Evolutionary conservation across 306 rosid species (phyloP), one percentile per base, ranked within the genome.

Genomic region (Trifolium dubium): DNA sequence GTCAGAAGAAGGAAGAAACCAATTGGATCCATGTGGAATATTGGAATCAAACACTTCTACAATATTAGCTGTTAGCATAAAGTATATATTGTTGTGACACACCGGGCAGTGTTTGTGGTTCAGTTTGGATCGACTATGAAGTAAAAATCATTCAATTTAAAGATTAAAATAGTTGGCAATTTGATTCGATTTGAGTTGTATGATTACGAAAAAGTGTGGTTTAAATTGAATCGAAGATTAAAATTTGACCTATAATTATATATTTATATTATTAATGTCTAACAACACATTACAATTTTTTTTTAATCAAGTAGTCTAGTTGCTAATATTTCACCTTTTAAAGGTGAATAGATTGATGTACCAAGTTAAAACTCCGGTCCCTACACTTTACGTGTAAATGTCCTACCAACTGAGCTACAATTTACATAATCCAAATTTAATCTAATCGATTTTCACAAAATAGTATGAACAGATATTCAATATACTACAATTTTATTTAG

Each of bases 11-110:
- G 59, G 15, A 88, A 78, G 73, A 81, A 49, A 63, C 71, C 55
- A 31, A 76, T 50, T 65, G 81, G 63, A 85, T 81, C 89, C 96
- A 90, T 90, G 72, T 31, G 66, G 43, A 61, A 61, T 32, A 34
- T n/a, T 31, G 41, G 65, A 31, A 59, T 12, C 40, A 59, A 31
- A 31, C 65, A 12, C 46, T 62, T 62, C 13, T 35, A 62, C 67
- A 60, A 60, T 31, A 31, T 31, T 31, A 31, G 41, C 19, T 60
- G 23, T 39, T 60, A 31, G 12, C 10, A 30, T 56, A 56, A 23
- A 23, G 23, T 56, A 56, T 56, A 56, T 56, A 56, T 28, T 12
- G 30, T 53, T 18, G 59, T 53, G 59, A 3, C 3, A 11, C 12
- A 12, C n/a, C 14, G 4, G 4, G 15, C 15, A 44, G 50, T 12